Evolutionary conservation across 345 rosid species (phyloP).

Genomic region (thale cress (Arabidopsis thaliana)): DNA sequence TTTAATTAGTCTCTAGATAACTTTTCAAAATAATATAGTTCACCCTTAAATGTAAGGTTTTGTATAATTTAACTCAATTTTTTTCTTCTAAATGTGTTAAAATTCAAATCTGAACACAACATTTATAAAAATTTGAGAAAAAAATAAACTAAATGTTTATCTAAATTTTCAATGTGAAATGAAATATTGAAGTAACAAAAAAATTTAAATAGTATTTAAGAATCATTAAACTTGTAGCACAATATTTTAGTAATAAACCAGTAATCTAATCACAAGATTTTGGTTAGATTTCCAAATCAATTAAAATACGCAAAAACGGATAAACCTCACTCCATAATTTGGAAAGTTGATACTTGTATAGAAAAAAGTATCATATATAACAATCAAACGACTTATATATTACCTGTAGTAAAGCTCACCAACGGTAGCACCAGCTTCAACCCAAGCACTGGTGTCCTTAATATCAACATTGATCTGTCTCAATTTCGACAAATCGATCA

Average conservation of each 20-base stretch:
- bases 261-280: not conserved
- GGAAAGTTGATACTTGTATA: not conserved
- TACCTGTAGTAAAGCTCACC: slow-evolving; percentile 57
- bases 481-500: slow-evolving; percentile 56
- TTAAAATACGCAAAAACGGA: not conserved
- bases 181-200: too few relatives aligned
- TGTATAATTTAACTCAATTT: too few relatives aligned
- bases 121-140: too few relatives aligned
- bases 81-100: too few relatives aligned
- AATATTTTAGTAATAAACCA: not conserved
- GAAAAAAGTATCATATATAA: not conserved
- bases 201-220: too few relatives aligned
- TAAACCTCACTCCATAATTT: not conserved
- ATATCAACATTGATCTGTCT: slow-evolving; percentile 55
- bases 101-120: too few relatives aligned
- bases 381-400: too few relatives aligned
- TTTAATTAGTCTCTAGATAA: too few relatives aligned
- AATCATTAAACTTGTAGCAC: not conserved
- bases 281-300: not conserved
- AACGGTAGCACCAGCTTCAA: slow-evolving; percentile 66
- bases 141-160: too few relatives aligned
- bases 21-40: too few relatives aligned
- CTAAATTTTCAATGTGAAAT: too few relatives aligned
- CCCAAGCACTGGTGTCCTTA: slow-evolving; percentile 57
- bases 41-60: too few relatives aligned